Percentiles rank a stretch among this genome's conserved stretches.
phyloP scores from a whole-genome alignment of 2,329 filamentous ascomycete species.

The Leptographium wingfieldii region DNA sequence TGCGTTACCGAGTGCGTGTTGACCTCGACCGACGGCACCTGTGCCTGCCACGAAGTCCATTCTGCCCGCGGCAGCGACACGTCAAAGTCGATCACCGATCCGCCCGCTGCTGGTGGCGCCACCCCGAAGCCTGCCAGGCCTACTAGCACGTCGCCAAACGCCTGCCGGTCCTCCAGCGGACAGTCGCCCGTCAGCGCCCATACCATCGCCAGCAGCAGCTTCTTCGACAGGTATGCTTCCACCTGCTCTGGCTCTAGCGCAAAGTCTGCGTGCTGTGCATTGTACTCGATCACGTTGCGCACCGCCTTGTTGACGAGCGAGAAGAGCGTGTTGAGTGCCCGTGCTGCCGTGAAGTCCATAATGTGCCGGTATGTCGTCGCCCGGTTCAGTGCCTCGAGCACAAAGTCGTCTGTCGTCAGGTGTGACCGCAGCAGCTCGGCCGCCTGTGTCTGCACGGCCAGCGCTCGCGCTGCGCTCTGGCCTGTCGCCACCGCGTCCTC shows the following conservation, averaged over 20 bases:
- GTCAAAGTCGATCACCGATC: slow-evolving; percentile 88
- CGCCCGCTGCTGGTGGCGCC: slow-evolving; percentile 51
- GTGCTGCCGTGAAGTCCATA: slow-evolving; percentile 92
- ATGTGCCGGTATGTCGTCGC: slow-evolving; percentile 80
- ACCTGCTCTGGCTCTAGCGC: slow-evolving; percentile 81
- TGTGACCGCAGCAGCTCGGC: slow-evolving; percentile 68
- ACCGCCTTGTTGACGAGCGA: slow-evolving; percentile 91
- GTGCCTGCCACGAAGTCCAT: slow-evolving; percentile 88
- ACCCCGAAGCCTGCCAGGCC: slow-evolving; percentile 69
- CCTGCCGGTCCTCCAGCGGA: slow-evolving; percentile 72
- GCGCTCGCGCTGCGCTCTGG: slow-evolving; percentile 63
- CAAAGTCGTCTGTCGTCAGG: slow-evolving; percentile 67
- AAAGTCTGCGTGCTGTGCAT: slow-evolving; percentile 87
- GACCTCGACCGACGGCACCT: slow-evolving; percentile 89
- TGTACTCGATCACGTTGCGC: slow-evolving; percentile 89
- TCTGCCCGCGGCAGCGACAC: slow-evolving; percentile 75
- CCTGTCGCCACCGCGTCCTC: slow-evolving; percentile 69
- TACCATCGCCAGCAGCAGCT: slow-evolving; percentile 79
- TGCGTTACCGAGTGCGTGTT: slow-evolving; percentile 98
- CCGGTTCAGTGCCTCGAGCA: slow-evolving; percentile 62
- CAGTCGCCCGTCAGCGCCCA: slow-evolving; percentile 97
- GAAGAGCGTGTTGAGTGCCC: slow-evolving; percentile 85
- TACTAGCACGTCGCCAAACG: slow-evolving; percentile 75
- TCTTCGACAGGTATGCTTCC: slow-evolving; percentile 84
- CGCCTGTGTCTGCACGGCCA: slow-evolving; percentile 65